These are phyloP conservation scores for Thinopyrum elongatum DNA, from an alignment of 176 grass and related monocot species.

Conservation along the genomic window DNA sequence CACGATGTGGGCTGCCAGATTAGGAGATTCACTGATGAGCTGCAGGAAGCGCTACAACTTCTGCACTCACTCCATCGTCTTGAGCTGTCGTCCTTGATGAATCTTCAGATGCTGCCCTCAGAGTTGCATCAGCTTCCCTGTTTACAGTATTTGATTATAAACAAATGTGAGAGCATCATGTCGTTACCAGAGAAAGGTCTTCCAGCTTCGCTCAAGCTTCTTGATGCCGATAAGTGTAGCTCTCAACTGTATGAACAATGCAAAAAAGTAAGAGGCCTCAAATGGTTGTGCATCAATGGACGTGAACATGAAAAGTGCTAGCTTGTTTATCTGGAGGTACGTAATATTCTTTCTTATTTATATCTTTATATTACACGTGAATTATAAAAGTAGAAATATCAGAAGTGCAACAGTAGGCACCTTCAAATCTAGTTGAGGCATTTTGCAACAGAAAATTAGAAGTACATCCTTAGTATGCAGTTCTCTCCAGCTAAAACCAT, in stretches of 20 bases:
- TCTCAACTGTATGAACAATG: slow-evolving; percentile 6
- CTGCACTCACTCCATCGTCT: not conserved
- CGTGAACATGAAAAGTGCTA: not conserved
- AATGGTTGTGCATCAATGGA: slow-evolving; percentile 1
- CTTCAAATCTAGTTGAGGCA: too few species aligned
- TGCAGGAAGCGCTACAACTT: not conserved
- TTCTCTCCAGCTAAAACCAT: too few species aligned
- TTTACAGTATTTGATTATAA: not conserved
- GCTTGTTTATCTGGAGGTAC: not conserved
- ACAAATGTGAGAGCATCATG: not conserved
- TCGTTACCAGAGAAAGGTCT: not conserved
- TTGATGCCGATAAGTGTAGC: not conserved
- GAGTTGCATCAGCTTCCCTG: not conserved
- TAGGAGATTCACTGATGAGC: not conserved
- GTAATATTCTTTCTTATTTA: not conserved
- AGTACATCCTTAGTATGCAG: too few species aligned
- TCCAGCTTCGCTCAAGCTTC: slow-evolving; percentile 15
- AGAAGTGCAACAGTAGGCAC: too few species aligned
- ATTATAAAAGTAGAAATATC: too few species aligned
- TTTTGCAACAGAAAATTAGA: too few species aligned
- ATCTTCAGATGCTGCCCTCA: slow-evolving; percentile 10
- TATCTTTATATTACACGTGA: too few species aligned
- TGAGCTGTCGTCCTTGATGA: not conserved
- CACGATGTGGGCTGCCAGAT: not conserved
- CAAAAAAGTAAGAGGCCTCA: not conserved